Percentiles rank a stretch among this genome's conserved stretches.
Conservation (phyloP, 495 filamentous ascomycete species). For the Recurvomyces mirabilis region DNA sequence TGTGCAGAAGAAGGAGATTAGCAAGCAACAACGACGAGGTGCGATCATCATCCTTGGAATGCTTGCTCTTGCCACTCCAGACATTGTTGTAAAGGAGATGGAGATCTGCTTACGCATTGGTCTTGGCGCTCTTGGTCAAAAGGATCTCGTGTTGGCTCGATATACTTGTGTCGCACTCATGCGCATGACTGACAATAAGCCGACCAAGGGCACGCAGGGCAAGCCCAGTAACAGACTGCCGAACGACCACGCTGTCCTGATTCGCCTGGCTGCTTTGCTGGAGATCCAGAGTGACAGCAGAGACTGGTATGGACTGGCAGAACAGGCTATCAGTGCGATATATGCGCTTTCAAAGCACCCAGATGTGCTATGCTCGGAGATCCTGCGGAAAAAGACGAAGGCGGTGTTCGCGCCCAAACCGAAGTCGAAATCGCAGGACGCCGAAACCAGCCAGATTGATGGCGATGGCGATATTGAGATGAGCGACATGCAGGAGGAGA, state of each 20-base stretch:
- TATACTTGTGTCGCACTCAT: slow-evolving; percentile 89
- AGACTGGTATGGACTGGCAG: slow-evolving; percentile 94
- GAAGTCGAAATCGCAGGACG: slow-evolving; percentile 26
- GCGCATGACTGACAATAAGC: slow-evolving; percentile 67
- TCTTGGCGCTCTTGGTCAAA: slow-evolving; percentile 64
- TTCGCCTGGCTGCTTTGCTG: slow-evolving; percentile 66
- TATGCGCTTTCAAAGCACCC: slow-evolving; percentile 92
- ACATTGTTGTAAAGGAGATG: slow-evolving; percentile 87
- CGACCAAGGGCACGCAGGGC: slow-evolving; percentile 38
- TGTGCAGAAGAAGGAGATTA: slow-evolving; percentile 85
- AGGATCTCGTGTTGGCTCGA: slow-evolving; percentile 79
- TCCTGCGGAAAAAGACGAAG: slow-evolving; percentile 76
- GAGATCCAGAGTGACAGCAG: slow-evolving; percentile 79
- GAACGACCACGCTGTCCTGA: slow-evolving; percentile 82
- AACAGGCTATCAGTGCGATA: slow-evolving; percentile 92
- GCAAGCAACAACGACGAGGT: slow-evolving; percentile 78
- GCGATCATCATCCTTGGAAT: slow-evolving; percentile 96
- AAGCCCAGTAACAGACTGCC: slow-evolving; percentile 61
- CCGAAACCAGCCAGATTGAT: slow-evolving; percentile 27
- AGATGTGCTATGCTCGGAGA: slow-evolving; percentile 84
- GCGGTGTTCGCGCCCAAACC: slow-evolving; percentile 50
- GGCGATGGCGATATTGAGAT: slow-evolving; percentile 32
- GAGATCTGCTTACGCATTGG: slow-evolving; percentile 88
- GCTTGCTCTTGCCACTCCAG: slow-evolving; percentile 83
- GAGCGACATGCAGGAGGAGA: slow-evolving; percentile 27